phyloP scores from a whole-genome alignment of 148 eudicot species.

The Amaranthus cruentus region DNA sequence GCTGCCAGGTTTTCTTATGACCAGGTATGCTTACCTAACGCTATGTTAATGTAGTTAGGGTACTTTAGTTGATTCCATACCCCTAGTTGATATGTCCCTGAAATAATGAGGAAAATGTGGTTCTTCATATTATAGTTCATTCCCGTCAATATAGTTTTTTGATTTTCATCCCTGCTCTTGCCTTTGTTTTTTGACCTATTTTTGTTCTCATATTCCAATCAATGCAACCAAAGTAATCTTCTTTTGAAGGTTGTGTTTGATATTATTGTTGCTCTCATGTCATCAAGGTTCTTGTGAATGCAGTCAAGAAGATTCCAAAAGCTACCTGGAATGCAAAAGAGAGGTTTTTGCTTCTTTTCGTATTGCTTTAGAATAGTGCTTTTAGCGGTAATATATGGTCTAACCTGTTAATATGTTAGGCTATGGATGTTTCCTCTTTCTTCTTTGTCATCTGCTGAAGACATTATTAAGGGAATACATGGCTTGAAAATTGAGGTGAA shows the following conservation, averaged over 20 bases:
- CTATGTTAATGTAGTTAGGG: too few species aligned
- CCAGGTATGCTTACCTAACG: conserved; percentile 39
- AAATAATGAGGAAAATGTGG: too few species aligned
- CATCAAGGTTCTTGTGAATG: conserved; percentile 54
- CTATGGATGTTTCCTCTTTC: conserved; percentile 83
- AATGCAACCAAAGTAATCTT: too few species aligned
- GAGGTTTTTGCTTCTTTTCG: conserved; percentile 41
- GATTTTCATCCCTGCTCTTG: too few species aligned
- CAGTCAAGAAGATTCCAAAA: conserved; percentile 72
- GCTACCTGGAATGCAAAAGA: conserved; percentile 89
- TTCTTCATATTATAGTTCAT: too few species aligned
- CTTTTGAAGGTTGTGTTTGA: conserved; percentile 7
- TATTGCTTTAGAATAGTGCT: conserved; percentile 1
- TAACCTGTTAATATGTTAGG: conserved; percentile 36
- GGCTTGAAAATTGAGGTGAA: conserved; percentile 66
- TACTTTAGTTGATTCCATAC: too few species aligned
- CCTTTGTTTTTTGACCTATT: too few species aligned
- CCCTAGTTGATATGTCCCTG: too few species aligned
- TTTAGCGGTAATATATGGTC: neutral
- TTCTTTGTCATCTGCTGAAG: conserved; percentile 67
- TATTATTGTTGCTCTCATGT: neutral
- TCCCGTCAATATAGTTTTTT: too few species aligned
- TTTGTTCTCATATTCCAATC: too few species aligned
- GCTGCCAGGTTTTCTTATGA: conserved; percentile 79
- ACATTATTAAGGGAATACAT: conserved; percentile 46